Evolutionary conservation across 2,329 filamentous ascomycete species (phyloP), one percentile per base, ranked within the genome.

Genomic region (Fusarium cicatricum): DNA sequence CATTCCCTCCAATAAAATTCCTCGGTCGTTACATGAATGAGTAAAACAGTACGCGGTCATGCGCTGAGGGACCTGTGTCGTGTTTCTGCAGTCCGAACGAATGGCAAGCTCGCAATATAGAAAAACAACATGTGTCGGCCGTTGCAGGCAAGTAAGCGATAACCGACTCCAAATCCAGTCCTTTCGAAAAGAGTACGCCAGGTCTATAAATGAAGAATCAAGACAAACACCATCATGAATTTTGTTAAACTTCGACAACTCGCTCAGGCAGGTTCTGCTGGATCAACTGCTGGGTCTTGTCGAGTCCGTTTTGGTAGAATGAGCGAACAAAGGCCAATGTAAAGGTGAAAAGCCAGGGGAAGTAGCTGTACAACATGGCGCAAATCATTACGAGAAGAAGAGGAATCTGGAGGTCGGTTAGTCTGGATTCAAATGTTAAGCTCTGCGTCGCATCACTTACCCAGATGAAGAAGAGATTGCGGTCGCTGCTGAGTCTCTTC

Each of bases 401-500:
- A 28, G 80, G 80, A 62, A 83, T 82, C 80, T 82, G 53, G 7
- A 32, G 15, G n/a, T n/a, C 21, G 16, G 49, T 74, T 65, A 70
- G 69, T 26, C 26, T 44, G 2, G 34, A 11, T n/a, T 17, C 17
- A 5, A 19, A 6, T 15, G 16, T 11, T 15, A 15, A 10, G 12
- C 28, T 31, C 14, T 21, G 21, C 16, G 16, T 9, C 15, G 39
- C 10, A 42, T 26, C 26, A 73, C 79, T 68, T 81, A 88, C 85
- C 87, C 87, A 90, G 66, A 90, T 80, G 64, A 88, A 86, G 76
- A 87, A 89, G 39, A 90, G 76, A 69, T 88, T 88, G 65, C 82
- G 81, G 67, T 90, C 87, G 54, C 83, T 84, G 62, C 84, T 82
- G 55, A 88, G 75, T 55, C 80, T 81, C 80, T 88, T 89, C 66